Evolutionary conservation across 2,329 filamentous ascomycete genomes (phyloP).

Genomic region (Lanzia echinophila): DNA sequence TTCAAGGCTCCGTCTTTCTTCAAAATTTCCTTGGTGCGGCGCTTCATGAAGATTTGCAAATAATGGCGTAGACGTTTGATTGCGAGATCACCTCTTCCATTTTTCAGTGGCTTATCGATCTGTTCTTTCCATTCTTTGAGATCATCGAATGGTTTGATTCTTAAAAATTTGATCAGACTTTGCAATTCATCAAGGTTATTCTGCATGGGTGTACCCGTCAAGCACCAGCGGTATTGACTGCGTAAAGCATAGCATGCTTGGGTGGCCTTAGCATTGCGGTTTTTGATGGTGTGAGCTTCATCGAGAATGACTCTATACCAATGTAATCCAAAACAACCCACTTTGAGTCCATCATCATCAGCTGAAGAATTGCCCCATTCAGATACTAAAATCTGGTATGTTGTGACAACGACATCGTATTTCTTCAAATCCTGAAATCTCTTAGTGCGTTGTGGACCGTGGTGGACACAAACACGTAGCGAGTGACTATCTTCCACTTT

Average conservation of each 20-base stretch:
- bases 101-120: constrained; percentile 85
- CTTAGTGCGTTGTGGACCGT: constrained; percentile 81
- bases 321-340: constrained; percentile 81
- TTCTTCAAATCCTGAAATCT: constrained; percentile 66
- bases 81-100: constrained; percentile 79
- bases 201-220: constrained; percentile 95
- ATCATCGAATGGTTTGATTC: constrained; percentile 86
- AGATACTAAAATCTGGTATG: constrained; percentile 90
- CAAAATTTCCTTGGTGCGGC: constrained; percentile 95
- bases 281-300: constrained; percentile 98
- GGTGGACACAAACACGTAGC: constrained; percentile 81
- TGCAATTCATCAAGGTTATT: constrained; percentile 97
- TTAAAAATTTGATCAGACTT: constrained; percentile 84
- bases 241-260: constrained; percentile 83
- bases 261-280: constrained; percentile 90
- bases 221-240: constrained; percentile 88
- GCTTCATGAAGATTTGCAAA: constrained; percentile 93
- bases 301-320: constrained; percentile 97
- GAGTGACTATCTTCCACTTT: constrained; percentile 65
- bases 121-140: constrained; percentile 83
- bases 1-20: constrained; percentile 79
- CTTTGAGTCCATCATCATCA: constrained; percentile 55
- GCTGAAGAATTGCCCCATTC: constrained; percentile 70
- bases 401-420: constrained; percentile 95
- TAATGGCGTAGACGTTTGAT: constrained; percentile 80